These are phyloP conservation scores for Chytriomyces hyalinus DNA, from an alignment of 192 early-diverging fungal genomes.

Conservation along the genomic window DNA sequence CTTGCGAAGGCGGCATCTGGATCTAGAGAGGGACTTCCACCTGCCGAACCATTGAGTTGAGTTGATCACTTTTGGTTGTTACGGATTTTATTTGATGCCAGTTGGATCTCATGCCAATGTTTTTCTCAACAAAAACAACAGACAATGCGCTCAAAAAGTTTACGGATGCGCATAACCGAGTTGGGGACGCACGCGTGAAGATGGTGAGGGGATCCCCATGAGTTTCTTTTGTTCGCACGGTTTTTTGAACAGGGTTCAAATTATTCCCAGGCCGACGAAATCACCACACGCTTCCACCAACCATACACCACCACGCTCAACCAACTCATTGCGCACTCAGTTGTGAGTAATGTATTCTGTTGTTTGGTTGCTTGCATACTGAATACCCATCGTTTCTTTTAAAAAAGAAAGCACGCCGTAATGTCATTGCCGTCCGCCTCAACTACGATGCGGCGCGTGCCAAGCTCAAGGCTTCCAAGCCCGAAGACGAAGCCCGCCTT, in stretches of 20 bases:
- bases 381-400: not conserved
- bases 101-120: no score
- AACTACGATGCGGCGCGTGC: constrained; percentile 87
- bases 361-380: not conserved
- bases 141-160: constrained; percentile 86
- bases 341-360: constrained; percentile 42
- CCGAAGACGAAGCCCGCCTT: constrained; percentile 74
- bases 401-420: constrained; percentile 75
- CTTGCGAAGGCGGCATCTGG: constrained; percentile 21
- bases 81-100: not conserved
- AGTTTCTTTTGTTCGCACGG: not conserved
- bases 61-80: not conserved
- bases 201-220: constrained; percentile 28
- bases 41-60: constrained; percentile 8
- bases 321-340: constrained; percentile 75
- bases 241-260: constrained; percentile 18
- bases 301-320: constrained; percentile 76
- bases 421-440: constrained; percentile 82
- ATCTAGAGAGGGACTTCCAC: not conserved
- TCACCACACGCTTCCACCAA: constrained; percentile 74
- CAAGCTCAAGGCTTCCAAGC: constrained; percentile 73
- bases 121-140: not conserved
- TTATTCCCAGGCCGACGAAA: constrained; percentile 65
- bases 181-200: constrained; percentile 77
- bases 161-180: constrained; percentile 78